These are phyloP conservation scores for Fusarium gaditjirri DNA, from an alignment of 2,329 filamentous ascomycete species.

Conservation along the genomic window DNA sequence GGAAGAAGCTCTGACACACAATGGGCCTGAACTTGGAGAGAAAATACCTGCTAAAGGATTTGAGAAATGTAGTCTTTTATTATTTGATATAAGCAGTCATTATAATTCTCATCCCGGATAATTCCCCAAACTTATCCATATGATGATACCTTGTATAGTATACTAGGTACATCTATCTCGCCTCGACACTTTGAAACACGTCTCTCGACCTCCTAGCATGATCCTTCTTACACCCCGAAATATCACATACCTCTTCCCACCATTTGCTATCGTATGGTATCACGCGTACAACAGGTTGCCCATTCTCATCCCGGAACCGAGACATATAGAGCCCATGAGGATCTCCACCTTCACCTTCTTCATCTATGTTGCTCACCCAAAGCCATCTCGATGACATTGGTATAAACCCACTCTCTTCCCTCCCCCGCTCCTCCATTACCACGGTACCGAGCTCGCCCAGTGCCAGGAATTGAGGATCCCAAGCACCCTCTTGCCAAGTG, in stretches of 20 bases:
- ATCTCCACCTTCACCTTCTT: not conserved
- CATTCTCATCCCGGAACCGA: not conserved
- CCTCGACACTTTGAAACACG: not conserved
- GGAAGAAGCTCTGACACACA: too few relatives aligned
- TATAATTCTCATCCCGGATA: too few relatives aligned
- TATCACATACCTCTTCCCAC: not conserved
- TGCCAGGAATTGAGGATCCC: not conserved
- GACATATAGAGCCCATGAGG: not conserved
- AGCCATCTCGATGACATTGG: not conserved
- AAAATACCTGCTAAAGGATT: too few relatives aligned
- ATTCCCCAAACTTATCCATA: not conserved
- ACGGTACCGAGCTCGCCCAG: not conserved
- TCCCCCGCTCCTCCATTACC: not conserved
- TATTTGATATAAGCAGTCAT: rapidly evolving
- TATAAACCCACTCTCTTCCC: not conserved
- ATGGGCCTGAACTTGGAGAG: too few relatives aligned
- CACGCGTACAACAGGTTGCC: not conserved
- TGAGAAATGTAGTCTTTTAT: not conserved
- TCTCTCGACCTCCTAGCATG: not conserved
- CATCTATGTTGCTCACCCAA: not conserved
- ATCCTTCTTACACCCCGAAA: not conserved
- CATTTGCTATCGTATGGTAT: not conserved
- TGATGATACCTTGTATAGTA: rapidly evolving
- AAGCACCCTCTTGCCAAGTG: not conserved
- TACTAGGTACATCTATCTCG: not conserved